Evolutionary conservation across 1,284 basidiomycete genomes (phyloP), one percentile per base, ranked within the genome.

Genomic region (Cryptococcus jaspeensis): DNA sequence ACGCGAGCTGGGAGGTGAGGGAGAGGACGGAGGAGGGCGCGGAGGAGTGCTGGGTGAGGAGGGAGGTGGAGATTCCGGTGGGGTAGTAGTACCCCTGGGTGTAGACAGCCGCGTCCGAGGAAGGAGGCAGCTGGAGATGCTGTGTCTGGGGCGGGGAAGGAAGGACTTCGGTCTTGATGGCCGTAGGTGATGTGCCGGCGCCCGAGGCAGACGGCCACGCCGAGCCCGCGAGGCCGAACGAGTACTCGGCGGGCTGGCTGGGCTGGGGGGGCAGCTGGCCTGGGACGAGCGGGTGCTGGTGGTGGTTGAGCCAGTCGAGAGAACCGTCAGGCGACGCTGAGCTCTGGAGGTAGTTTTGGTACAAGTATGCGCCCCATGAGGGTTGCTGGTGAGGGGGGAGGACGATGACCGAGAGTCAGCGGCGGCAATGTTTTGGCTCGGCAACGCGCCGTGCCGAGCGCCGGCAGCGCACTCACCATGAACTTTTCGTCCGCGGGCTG

Each of bases 281-380:
- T 12, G 45, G 16, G 15, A 44, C 15, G 41, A 32, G 36, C 37
- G 64, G 53, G 58, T 56, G 4, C 5, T 32, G 4, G 4, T 4
- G 28, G 28, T 9, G 4, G 28, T 9, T 63, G 23, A 56, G 40
- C 61, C 61, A 62, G 49, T 65, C 64, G 18, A 66, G 40, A 52
- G 62, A 63, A 42, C 64, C 52, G n/a, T 58, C 58, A 12, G 69
- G 68, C 40, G 64, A 70, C 18, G 72, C 59, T 43, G 64, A 66
- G 3, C 70, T 66, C 1, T 72, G 60, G 23, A 73, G 50, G 51
- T 68, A 67, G 64, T 74, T 74, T 43, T 69, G 67, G 59, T 74
- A 76, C 18, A 76, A 65, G 58, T 71, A 74, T 18, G 66, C 67
- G 16, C 72, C 70, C 74, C 74, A 75, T n/a, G 64, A 53, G 5